Base-by-base conservation (phyloP, 1,139 yeast genomes). In the Yamadazyma siamensis region DNA sequence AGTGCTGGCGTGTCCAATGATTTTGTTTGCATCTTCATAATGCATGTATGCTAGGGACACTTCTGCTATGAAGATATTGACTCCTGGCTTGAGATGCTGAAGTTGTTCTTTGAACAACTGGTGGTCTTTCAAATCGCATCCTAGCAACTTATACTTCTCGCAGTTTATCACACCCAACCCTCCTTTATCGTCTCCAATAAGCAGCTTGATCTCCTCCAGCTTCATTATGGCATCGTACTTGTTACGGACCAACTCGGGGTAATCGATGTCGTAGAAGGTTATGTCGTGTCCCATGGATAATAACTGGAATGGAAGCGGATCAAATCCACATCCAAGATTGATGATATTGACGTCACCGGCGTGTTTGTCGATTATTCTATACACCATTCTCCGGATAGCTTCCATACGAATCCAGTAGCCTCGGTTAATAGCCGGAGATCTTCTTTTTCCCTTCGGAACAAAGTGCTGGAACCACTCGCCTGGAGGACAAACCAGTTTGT, bases 371-470 rank as follows among this genome's bases (percentile, higher is more conserved):
- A 31, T 28, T 13, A 80, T 75, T 24, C 66, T 58, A 23, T 65
- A 50, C 11, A 82, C 65, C 32, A 77, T 61, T 30, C 59, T 60
- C 40, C 77, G 68, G 34, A 85, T 79, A 6, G 87, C 77, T 46
- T 80, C 80, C 78, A 85, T 78, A 36, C 95, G 63, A 15, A 83
- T 66, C 89, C 94, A 85, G 52, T 85, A 85, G 0, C 94, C 95
- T 44, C 94, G 57, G 45, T 85, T 85, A 25, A 85, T 83, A 9
- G 85, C 81, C 0, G 95, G 94, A 0, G 91, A 79, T 36, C 94
- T 61, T 49, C 91, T 63, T 41, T 77, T 75, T 5, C 77, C 77
- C 36, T 75, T 78, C 15, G 75, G 74, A 1, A 85, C 94, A 56
- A 85, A 85, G 40, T 69, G 62, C 36, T 77, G 68, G 50, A 84